A percentile compares a stretch with the other conserved stretches of the same genome.
Evolutionary conservation across 179 eudicot genomes (phyloP).

Genomic region (Vitellaria paradoxa): DNA sequence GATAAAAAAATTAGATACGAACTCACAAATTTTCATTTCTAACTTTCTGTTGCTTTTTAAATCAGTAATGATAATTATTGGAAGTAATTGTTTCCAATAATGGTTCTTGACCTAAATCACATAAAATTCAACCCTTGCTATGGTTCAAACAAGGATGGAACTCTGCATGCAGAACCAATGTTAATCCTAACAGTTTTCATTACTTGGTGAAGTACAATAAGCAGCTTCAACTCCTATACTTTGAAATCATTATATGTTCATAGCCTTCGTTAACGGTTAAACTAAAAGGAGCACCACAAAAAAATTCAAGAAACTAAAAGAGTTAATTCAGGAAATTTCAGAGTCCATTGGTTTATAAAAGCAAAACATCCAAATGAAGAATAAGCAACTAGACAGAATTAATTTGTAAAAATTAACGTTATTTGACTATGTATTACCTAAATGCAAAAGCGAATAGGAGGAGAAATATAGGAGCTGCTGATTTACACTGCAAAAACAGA

Average conservation of each 20-base stretch:
- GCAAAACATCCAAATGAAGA: slow-evolving; percentile 4
- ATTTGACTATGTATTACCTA: slow-evolving; percentile 48
- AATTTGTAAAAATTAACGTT: neutral
- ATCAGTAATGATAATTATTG: neutral
- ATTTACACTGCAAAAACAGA: slow-evolving; percentile 83
- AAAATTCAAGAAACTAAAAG: slow-evolving; percentile 2
- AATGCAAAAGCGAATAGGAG: slow-evolving; percentile 95
- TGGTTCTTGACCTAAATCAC: neutral
- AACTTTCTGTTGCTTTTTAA: neutral
- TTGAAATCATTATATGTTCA: neutral
- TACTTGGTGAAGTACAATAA: neutral
- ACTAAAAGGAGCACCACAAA: neutral
- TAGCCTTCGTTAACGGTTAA: neutral
- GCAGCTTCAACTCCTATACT: neutral
- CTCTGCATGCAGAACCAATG: neutral
- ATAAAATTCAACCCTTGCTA: neutral
- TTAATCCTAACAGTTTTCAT: neutral
- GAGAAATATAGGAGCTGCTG: slow-evolving; percentile 94
- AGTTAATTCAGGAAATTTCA: neutral
- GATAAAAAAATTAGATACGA: no score
- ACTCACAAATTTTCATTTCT: neutral
- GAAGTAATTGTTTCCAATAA: neutral
- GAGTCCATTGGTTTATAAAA: neutral
- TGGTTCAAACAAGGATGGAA: slow-evolving; percentile 3
- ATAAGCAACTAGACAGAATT: neutral